Evolutionary conservation across 345 rosid species (phyloP), one percentile per base, ranked within the genome.

Genomic region (Acer yangbiense): DNA sequence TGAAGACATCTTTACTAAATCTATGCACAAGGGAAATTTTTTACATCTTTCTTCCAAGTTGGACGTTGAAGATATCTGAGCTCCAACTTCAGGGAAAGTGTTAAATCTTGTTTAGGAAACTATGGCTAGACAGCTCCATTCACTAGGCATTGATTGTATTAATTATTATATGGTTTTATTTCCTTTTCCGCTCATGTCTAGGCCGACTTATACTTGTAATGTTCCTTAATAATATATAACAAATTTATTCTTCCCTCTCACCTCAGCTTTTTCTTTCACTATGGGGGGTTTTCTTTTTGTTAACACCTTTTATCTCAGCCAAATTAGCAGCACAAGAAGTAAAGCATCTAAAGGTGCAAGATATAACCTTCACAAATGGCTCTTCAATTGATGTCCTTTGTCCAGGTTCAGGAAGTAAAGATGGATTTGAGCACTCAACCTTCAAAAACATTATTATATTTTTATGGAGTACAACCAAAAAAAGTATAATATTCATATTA

Each of bases 351-450:
- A 32, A 67, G 55, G 32, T 73, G 70, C 70, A 77, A 78, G 81
- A 76, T 72, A 72, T 62, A 81, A 92, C 99, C 99, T 95, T 93
- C 23, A 95, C 99, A 68, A 87, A 39, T 70, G 98, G 99, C 85
- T 96, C 99, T 86, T 93, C 99, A 69, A 96, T 88, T 60, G 96
- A 93, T 64, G 80, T 87, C 85, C 98, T 90, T 82, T 85, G 88
- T 74, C 96, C 99, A 80, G 98, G 95, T 83, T 96, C 97, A 73
- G 99, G 99, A 84, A 96, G 99, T 35, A 88, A 79, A 71, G 98
- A 91, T 74, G 99, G 99, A 87, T 96, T 96, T 76, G 99, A 96
- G 86, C 99, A 96, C 83, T 93, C 89, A 73, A 91, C 89, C 99
- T 96, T 86, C 86, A 81, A 75, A 71, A 84, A 81, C 68, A 69